Evolutionary conservation across 164 flowering plant species (phyloP).

Genomic region (Magnolia officinalis): DNA sequence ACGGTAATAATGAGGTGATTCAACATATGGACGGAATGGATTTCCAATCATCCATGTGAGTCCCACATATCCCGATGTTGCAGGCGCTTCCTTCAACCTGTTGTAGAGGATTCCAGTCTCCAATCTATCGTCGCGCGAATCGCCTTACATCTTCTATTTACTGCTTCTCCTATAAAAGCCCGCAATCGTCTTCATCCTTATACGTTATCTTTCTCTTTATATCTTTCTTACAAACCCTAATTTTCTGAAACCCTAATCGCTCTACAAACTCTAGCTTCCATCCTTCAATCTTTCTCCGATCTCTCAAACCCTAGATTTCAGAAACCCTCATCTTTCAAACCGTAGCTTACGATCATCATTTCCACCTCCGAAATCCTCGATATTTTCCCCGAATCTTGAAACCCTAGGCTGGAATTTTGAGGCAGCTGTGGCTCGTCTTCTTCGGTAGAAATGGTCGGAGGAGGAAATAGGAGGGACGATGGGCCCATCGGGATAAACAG

Average conservation of each 20-base stretch:
- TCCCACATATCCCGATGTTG: no score
- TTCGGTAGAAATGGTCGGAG: constrained; percentile 44
- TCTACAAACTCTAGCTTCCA: not conserved
- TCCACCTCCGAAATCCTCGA: not conserved
- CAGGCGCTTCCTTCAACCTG: no score
- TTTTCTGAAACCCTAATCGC: not conserved
- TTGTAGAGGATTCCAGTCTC: no score
- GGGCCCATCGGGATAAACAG: constrained; percentile 39
- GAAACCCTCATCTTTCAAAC: not conserved
- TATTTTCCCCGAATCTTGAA: not conserved
- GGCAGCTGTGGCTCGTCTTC: not conserved
- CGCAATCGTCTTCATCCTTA: not conserved
- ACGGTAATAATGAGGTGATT: no score
- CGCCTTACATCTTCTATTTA: not conserved
- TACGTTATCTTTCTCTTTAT: not conserved
- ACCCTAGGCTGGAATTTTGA: not conserved
- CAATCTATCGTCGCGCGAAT: not conserved
- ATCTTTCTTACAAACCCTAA: not conserved
- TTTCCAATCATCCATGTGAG: no score
- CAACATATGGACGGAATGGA: no score
- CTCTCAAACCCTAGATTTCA: not conserved
- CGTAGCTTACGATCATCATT: not conserved
- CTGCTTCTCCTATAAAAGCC: not conserved
- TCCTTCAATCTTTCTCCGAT: not conserved
- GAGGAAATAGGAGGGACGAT: constrained; percentile 52